Percentiles rank a stretch among this genome's conserved stretches.
phyloP scores from a whole-genome alignment of 129 eudicot species.

The Deinandra increscens region DNA sequence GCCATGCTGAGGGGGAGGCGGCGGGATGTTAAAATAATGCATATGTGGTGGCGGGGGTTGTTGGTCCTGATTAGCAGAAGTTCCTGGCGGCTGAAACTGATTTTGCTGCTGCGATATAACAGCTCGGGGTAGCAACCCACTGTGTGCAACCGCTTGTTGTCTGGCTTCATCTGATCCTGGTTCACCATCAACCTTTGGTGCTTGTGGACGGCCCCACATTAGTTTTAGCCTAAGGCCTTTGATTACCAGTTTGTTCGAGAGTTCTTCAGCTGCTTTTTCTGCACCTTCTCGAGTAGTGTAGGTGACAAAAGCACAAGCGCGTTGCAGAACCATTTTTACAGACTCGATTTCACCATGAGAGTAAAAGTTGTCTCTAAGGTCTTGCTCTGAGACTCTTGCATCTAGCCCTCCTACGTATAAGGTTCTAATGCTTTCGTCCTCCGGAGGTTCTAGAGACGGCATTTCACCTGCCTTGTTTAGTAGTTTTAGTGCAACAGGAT shows the following conservation, averaged over 20 bases:
- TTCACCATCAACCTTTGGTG: conserved; percentile 59
- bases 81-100: conserved; percentile 67
- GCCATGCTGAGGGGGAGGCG: conserved; percentile 66
- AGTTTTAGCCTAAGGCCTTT: conserved; percentile 83
- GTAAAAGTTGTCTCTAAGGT: conserved; percentile 76
- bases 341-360: conserved; percentile 95
- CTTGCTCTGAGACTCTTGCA: conserved; percentile 76
- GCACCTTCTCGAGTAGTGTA: conserved; percentile 98
- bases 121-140: conserved; percentile 82
- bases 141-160: conserved; percentile 74
- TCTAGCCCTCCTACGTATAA: conserved; percentile 93
- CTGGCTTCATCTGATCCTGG: conserved; percentile 50
- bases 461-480: conserved; percentile 96
- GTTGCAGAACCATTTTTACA: conserved; percentile 70
- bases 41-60: conserved; percentile 43
- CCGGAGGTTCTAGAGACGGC: conserved; percentile 89
- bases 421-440: conserved; percentile 87
- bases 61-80: conserved; percentile 26
- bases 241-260: conserved; percentile 76
- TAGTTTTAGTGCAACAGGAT: conserved; percentile 92
- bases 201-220: conserved; percentile 96
- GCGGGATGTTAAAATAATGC: conserved; percentile 84
- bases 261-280: conserved; percentile 89
- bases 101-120: conserved; percentile 91
- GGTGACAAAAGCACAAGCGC: conserved; percentile 88